Evolutionary conservation across 2,329 filamentous ascomycete genomes (phyloP).

Genomic region (Lasiodiplodia sp.): DNA sequence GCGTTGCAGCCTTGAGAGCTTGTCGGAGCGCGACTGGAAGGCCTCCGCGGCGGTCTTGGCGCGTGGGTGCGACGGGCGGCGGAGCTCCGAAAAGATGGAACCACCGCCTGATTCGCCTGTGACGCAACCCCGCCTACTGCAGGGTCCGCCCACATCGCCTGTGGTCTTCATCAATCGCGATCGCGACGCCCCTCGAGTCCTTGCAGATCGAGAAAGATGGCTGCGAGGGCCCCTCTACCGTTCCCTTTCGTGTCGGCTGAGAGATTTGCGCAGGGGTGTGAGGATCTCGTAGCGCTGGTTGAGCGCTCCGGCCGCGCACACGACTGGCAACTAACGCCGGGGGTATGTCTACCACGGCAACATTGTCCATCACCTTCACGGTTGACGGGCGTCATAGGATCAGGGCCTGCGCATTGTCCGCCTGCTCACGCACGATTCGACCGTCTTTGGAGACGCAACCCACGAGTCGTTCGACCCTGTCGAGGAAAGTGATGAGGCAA

Average conservation of each 20-base stretch:
- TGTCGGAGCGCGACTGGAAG: constrained; percentile 17
- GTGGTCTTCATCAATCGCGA: neutral
- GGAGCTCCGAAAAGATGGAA: neutral
- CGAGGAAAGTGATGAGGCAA: constrained; percentile 29
- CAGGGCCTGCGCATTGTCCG: constrained; percentile 20
- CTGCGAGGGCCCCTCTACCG: neutral
- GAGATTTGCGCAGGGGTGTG: constrained; percentile 43
- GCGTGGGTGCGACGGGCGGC: constrained; percentile 7
- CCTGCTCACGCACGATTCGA: neutral
- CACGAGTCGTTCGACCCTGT: constrained; percentile 8
- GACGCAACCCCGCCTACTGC: constrained; percentile 14
- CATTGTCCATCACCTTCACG: neutral
- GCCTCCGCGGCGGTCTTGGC: constrained; percentile 24
- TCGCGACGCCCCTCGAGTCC: constrained; percentile 3
- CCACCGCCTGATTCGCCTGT: constrained; percentile 7
- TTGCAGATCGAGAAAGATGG: constrained; percentile 18
- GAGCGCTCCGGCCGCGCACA: constrained; percentile 32
- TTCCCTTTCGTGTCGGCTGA: constrained; percentile 29
- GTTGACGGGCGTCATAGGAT: constrained; percentile 19
- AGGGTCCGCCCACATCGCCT: constrained; percentile 7
- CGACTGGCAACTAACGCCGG: constrained; percentile 35
- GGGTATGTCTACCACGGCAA: constrained; percentile 11
- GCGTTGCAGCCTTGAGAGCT: constrained; percentile 24
- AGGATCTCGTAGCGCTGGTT: constrained; percentile 34
- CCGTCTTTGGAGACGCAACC: neutral